These are phyloP conservation scores for Mycena rebaudengoi DNA, from an alignment of 768 basidiomycete genomes.

Conservation along the genomic window DNA sequence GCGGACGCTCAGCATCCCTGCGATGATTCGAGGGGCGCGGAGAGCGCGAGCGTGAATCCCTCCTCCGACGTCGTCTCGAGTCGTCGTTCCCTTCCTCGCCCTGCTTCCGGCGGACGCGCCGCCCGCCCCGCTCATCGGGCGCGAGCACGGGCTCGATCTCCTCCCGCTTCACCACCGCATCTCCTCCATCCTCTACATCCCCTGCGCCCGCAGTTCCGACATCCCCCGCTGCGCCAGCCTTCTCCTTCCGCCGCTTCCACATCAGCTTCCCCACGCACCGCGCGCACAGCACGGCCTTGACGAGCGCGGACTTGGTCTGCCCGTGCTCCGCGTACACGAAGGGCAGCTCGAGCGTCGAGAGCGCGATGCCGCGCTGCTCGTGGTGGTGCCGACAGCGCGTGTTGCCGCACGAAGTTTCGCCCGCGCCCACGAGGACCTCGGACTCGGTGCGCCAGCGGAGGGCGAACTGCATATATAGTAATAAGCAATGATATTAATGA, in stretches of 20 bases:
- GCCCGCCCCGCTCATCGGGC: not conserved
- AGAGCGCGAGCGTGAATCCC: constrained; percentile 48
- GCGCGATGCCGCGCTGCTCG: constrained; percentile 36
- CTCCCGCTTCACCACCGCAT: constrained; percentile 5
- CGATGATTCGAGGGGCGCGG: constrained; percentile 30
- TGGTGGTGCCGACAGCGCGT: constrained; percentile 81
- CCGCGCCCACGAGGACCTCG: constrained; percentile 87
- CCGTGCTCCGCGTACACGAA: constrained; percentile 89
- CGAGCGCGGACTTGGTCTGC: constrained; percentile 78
- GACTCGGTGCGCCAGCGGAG: constrained; percentile 94
- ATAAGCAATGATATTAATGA: constrained; percentile 1
- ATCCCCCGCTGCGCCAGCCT: constrained; percentile 35
- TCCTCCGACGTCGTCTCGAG: constrained; percentile 25
- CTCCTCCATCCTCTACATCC: constrained; percentile 5
- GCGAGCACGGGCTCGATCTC: not conserved
- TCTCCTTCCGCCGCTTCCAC: constrained; percentile 83
- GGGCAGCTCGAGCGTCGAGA: constrained; percentile 88
- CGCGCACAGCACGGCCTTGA: constrained; percentile 89
- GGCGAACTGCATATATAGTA: constrained; percentile 67
- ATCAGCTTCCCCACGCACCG: constrained; percentile 85
- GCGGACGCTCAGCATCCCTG: not conserved
- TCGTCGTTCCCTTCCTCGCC: constrained; percentile 10
- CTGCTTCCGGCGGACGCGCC: not conserved
- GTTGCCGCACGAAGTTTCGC: constrained; percentile 90
- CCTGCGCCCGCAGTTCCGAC: not conserved